Evolutionary conservation across 2,329 filamentous ascomycete genomes (phyloP).

Genomic region (Teratosphaeria zuluensis): DNA sequence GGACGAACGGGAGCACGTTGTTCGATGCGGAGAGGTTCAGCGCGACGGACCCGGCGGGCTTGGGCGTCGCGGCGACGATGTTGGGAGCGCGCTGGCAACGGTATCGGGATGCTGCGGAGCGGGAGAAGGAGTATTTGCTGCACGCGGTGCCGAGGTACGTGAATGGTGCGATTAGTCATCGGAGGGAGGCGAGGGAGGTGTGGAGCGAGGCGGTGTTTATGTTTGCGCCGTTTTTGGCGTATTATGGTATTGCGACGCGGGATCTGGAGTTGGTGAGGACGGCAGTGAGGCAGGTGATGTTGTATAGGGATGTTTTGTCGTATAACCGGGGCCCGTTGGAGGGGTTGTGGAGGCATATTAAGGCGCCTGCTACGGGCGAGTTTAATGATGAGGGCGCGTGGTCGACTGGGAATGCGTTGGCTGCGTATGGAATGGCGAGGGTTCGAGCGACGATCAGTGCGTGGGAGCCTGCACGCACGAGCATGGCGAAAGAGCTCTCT

Average conservation of each 20-base stretch:
- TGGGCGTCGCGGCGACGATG: slow-evolving; percentile 37
- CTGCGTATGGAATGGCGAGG: slow-evolving; percentile 37
- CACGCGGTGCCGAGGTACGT: slow-evolving; percentile 30
- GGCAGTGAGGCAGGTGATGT: slow-evolving; percentile 31
- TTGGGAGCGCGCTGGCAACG: slow-evolving; percentile 27
- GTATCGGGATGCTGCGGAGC: slow-evolving; percentile 30
- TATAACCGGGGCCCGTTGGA: slow-evolving; percentile 13
- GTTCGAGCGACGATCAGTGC: slow-evolving; percentile 36
- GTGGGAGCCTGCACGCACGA: slow-evolving; percentile 17
- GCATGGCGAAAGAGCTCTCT: slow-evolving; percentile 13
- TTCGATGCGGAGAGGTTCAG: slow-evolving; percentile 25
- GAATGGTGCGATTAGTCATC: slow-evolving; percentile 42
- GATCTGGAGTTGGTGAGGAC: slow-evolving; percentile 27
- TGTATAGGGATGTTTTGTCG: slow-evolving; percentile 33
- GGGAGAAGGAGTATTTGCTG: slow-evolving; percentile 34
- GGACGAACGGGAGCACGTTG: slow-evolving; percentile 19
- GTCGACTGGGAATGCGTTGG: slow-evolving; percentile 43
- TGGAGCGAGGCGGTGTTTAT: slow-evolving; percentile 44
- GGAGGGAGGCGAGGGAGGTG: slow-evolving; percentile 33
- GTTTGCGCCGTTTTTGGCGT: slow-evolving; percentile 42
- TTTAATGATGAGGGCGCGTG: slow-evolving; percentile 32
- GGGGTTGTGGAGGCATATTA: slow-evolving; percentile 39
- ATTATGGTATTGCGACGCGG: slow-evolving; percentile 29
- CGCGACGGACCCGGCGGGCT: slow-evolving; percentile 36
- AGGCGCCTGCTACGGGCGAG: slow-evolving; percentile 21